These are phyloP conservation scores for Phytopythium montanum DNA, from an alignment of 352 stramenopile genomes.

Conservation along the genomic window DNA sequence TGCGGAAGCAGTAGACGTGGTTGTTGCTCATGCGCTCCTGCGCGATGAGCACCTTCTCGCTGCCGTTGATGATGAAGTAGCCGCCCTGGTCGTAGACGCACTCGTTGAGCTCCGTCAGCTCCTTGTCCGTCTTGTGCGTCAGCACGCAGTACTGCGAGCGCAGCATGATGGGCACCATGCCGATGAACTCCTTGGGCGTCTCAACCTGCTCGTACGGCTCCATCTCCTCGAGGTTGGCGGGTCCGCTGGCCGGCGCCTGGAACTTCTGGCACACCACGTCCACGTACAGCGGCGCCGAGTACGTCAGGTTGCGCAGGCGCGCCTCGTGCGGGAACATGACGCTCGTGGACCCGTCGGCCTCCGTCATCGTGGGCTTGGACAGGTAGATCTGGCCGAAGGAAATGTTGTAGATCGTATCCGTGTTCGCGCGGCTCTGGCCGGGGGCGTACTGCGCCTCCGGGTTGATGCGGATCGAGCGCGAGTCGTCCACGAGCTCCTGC, in stretches of 20 bases:
- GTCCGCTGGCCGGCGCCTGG: constrained; percentile 52
- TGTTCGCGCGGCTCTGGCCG: constrained; percentile 91
- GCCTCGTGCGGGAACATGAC: constrained; percentile 99
- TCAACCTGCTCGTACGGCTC: constrained; percentile 86
- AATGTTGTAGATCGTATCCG: constrained; percentile 93
- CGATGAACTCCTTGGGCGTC: constrained; percentile 94
- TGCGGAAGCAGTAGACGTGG: constrained; percentile 99
- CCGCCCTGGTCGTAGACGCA: constrained; percentile 99
- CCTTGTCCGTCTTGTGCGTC: constrained; percentile 90
- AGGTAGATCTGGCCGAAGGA: constrained; percentile 99
- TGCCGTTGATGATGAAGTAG: constrained; percentile 99
- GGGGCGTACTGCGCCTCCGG: constrained; percentile 96
- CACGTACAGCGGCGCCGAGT: constrained; percentile 98
- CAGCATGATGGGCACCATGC: constrained; percentile 99
- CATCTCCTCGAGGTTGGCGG: constrained; percentile 81
- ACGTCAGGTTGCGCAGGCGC: constrained; percentile 98
- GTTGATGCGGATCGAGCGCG: constrained; percentile 95
- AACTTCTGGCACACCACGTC: constrained; percentile 96
- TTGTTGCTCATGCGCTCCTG: constrained; percentile 99
- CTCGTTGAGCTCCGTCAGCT: constrained; percentile 94
- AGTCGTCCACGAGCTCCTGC: constrained; percentile 99
- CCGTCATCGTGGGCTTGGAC: constrained; percentile 95
- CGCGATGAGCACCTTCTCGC: constrained; percentile 98
- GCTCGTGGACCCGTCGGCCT: constrained; percentile 95
- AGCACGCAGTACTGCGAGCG: constrained; percentile 96